Evolutionary conservation across 768 basidiomycete species (phyloP), one percentile per base, ranked within the genome.

Genomic region (Termitomyces titanicus): DNA sequence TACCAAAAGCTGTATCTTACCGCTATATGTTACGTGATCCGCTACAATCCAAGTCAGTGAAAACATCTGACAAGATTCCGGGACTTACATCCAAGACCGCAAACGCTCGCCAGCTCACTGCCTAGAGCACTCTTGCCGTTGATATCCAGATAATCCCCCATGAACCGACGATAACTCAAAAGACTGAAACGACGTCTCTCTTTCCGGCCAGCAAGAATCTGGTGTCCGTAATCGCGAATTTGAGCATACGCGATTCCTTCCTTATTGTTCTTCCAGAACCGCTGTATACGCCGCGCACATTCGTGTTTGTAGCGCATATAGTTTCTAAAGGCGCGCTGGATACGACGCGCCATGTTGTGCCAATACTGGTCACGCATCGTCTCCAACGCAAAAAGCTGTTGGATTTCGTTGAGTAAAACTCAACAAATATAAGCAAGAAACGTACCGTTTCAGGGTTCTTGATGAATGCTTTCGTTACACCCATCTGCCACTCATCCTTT

Each of bases 401-500:
- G 48, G 43, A 51, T 54, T n/a, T 20, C 27, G 24, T 40, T 15
- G 1, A 57, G 49, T 45, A 51, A 55, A 31, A 33, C 46, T 6
- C 51, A 49, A 18, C 18, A 35, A 38, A 33, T 29, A 24, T 46
- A 54, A 46, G 34, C 17, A 3, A 18, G 22, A 24, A 42, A 67
- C 84, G 60, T 69, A 95, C 92, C 18, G 96, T 98, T 70, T 98
- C 97, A 0, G 97, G 97, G 66, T 95, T 98, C 79, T 98, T 98
- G 73, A 99, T 98, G 71, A 99, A 99, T 0, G 96, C 96, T 66
- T 99, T 98, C 2, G 95, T 97, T 3, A 88, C 84, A 51, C 97
- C 97, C 95, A 98, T 97, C 71, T 99, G 97, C 97, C 97, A 99
- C 69, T 99, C 96, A 48, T 98, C 96, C 63, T 84, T 88, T 6